Base-by-base conservation (phyloP, 148 eudicot genomes). In the Pharnaceum exiguum region DNA sequence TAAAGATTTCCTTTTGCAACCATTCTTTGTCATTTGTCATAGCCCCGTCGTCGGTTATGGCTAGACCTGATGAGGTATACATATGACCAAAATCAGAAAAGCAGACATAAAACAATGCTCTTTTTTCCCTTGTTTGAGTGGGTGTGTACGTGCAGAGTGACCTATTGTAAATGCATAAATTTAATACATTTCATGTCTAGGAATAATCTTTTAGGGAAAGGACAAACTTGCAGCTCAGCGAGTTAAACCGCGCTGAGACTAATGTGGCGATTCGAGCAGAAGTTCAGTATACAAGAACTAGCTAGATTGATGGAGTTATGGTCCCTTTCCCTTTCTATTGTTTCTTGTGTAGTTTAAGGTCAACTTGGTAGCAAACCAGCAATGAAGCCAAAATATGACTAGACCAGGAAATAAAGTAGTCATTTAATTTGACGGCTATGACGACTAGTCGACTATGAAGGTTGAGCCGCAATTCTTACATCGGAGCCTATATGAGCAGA, bases 311-410 rank as follows among this genome's bases (percentile, higher is more conserved):
- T 36, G 32, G 46, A 38, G 5, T n/a, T 26, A 26, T 40, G 47
- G 30, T 38, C 47, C 46, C 10, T 1, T 6, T 7, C 19, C 1
- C 60, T 25, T 38, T 39, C 18, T 38, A 15, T 56, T 38, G 19
- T 37, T 38, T 27, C 13, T 55, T 31, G 24, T 25, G 37, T 55
- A 37, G 45, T 36, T 37, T 23, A 36, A 5, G 46, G 7, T 15
- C 46, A 38, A 38, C 15, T 36, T 55, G 55, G 11, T 26, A 9
- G 55, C 17, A 50, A 31, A 29, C 2, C 16, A 29, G 4, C 35
- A n/a, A n/a, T n/a, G n/a, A n/a, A n/a, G n/a, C 11, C 39, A 32
- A 52, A 52, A 52, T 26, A 33, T 52, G 57, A 52, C 57, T 52
- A 31, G 57, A 52, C 33, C 33, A 31, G 31, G 40, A 52, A 32